Evolutionary conservation across 305 asterid genomes (phyloP), one percentile per base, ranked within the genome.

Genomic region (Petunia hybrid): DNA sequence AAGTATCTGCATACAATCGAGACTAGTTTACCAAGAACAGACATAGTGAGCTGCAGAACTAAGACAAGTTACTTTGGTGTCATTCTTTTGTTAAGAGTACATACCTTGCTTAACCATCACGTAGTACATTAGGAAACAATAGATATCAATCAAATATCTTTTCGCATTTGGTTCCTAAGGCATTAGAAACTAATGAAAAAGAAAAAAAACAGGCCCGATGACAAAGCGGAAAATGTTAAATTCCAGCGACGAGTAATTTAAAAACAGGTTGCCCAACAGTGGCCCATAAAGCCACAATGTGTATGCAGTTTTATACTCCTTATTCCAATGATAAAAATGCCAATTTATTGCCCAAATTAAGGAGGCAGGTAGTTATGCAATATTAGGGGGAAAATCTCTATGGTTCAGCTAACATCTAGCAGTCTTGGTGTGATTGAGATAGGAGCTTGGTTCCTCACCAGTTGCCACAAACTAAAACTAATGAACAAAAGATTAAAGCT

Each of bases 1-100:
- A 70, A 70, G 31, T 31, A 70, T 70, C 61, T 70, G 45, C 77
- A 9, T 16, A 70, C 60, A 31, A 5, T 46, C 46, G 10, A 70
- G 46, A 31, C 43, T 69, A 69, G 76, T 43, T 16, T 16, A 69
- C 76, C 59, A 22, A 8, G 40, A 43, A 43, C 43, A 22, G 10
- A 60, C 65, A 57, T 14, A 41, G 8, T n/a, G 75, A 4, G 2
- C n/a, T 6, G n/a, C 8, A 5, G 6, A 42, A 68, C 1, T 42
- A 16, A 68, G 4, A 68, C 56, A 68, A 3, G 4, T 68, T 68
- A 68, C 56, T 4, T 42, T 42, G 76, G n/a, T 42, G 12, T 1
- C 16, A 39, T 66, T 13, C 53, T 68, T 68, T 42, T 67, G 55
- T 4, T 41, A n/a, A 10, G 5, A 16, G 56, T 16, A 68, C 53